These are phyloP conservation scores for Phytopythium chamaehyphon DNA, from an alignment of 352 stramenopile species.

Conservation along the genomic window DNA sequence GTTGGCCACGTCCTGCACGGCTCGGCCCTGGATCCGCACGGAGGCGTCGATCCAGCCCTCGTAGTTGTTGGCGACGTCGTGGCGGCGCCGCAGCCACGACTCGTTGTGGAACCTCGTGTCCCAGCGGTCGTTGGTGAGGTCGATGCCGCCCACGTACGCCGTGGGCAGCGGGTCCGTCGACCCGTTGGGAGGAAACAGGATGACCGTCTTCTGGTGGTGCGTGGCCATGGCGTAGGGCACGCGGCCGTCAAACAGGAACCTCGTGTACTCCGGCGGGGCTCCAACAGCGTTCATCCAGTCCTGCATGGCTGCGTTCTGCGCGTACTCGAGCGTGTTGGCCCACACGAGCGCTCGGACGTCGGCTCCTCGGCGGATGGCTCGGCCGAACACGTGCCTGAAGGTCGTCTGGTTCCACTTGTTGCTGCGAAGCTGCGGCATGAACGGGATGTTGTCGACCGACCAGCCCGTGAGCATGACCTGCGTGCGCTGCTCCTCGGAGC, in stretches of 20 bases:
- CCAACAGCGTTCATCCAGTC: constrained; percentile 35
- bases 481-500: constrained; percentile 3
- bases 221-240: constrained; percentile 20
- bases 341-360: constrained; percentile 49
- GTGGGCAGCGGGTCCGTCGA: constrained; percentile 14
- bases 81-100: constrained; percentile 22
- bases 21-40: constrained; percentile 38
- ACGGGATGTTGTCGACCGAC: constrained; percentile 39
- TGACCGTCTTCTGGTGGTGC: constrained; percentile 50
- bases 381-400: constrained; percentile 31
- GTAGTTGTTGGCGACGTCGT: constrained; percentile 21
- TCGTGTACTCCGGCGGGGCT: neutral
- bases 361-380: constrained; percentile 26
- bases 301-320: constrained; percentile 36
- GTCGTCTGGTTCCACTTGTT: constrained; percentile 20
- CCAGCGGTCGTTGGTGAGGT: constrained; percentile 56
- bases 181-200: constrained; percentile 7
- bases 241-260: constrained; percentile 52
- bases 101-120: constrained; percentile 48
- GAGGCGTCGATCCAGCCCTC: constrained; percentile 55
- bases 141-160: constrained; percentile 50
- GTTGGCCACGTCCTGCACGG: constrained; percentile 39
- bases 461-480: constrained; percentile 39
- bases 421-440: constrained; percentile 21
- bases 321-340: constrained; percentile 40